Evolutionary conservation across 306 rosid genomes (phyloP).

Genomic region (Bauhinia variegata): DNA sequence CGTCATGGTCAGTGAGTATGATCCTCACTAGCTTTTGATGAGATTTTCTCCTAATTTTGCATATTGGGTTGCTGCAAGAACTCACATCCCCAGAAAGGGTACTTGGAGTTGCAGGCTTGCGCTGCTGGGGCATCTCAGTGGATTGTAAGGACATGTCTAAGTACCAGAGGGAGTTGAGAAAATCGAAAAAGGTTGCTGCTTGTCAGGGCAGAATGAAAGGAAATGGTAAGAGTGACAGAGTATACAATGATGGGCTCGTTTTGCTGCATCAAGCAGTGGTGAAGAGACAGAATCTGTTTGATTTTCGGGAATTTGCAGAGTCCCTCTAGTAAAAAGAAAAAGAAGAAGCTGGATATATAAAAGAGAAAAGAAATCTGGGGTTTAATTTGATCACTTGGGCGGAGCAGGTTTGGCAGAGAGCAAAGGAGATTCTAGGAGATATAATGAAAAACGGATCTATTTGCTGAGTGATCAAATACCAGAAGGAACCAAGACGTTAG

Average conservation of each 20-base stretch:
- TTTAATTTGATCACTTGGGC: too few relatives aligned
- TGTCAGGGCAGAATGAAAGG: neutral
- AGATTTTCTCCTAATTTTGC: constrained; percentile 30
- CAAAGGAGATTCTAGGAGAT: too few relatives aligned
- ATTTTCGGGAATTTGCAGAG: too few relatives aligned
- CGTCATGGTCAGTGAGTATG: constrained; percentile 75
- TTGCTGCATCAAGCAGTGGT: too few relatives aligned
- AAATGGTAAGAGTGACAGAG: neutral
- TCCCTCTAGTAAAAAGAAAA: too few relatives aligned
- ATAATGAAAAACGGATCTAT: too few relatives aligned
- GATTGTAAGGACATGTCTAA: neutral
- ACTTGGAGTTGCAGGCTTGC: constrained; percentile 23
- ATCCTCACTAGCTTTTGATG: constrained; percentile 56
- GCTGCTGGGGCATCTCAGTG: constrained; percentile 37
- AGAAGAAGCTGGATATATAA: too few relatives aligned
- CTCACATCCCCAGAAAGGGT: constrained; percentile 17
- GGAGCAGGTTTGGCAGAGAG: too few relatives aligned
- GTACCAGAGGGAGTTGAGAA: neutral
- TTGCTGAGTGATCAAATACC: too few relatives aligned
- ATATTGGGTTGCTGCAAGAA: constrained; percentile 18
- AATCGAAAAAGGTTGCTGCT: neutral
- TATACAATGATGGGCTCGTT: too few relatives aligned
- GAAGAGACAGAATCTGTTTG: too few relatives aligned
- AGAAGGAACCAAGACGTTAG: neutral
- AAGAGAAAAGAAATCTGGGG: too few relatives aligned